Base-by-base conservation (phyloP, 2,329 filamentous ascomycete genomes). In the Aulographum hederae region DNA sequence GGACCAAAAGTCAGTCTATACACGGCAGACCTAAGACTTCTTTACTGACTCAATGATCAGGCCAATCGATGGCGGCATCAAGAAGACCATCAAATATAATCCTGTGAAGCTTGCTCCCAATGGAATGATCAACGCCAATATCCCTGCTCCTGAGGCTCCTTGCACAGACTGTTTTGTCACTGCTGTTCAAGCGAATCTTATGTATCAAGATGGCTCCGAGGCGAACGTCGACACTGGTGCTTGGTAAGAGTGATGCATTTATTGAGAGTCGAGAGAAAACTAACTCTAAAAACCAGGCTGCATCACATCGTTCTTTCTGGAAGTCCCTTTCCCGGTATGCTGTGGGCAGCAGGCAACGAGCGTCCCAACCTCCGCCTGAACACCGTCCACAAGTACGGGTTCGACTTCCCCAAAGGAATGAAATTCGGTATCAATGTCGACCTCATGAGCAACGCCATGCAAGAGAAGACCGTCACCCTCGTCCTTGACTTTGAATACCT, bases 301-400 rank as follows among this genome's bases (percentile, higher is more conserved):
- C 33, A 35, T 18, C 33, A 35, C 26, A 35, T 35, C 13, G 30
- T n/a, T n/a, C 33, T n/a, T 20, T 35, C 18, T 32, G 33, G 29
- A 32, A 27, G 30, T 1, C 28, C 33, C 6, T 25, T 25, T 25
- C 21, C 21, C n/a, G n/a, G n/a, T n/a, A 25, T 25, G 21, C 27
- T 35, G 12, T 35, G 33, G 33, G 33, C 33, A 18, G 20, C 18
- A 19, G 33, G 33, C 10, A 35, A 35, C 31, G 33, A 35, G 23
- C 33, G 33, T 12, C 33, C 33, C 5, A 35, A 29, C 2, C 33
- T 35, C 14, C 29, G 33, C n/a, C 33, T 35, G 14, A 35, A 35
- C 23, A 14, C 29, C 8, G 25, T 6, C 2, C 5, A 18, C 12
- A 35, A 35, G 6, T 35, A 35, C 17, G 33, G 33, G 4, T 19